Conservation (phyloP, 176 grass and related monocot species). For the Pharus latifolius region DNA sequence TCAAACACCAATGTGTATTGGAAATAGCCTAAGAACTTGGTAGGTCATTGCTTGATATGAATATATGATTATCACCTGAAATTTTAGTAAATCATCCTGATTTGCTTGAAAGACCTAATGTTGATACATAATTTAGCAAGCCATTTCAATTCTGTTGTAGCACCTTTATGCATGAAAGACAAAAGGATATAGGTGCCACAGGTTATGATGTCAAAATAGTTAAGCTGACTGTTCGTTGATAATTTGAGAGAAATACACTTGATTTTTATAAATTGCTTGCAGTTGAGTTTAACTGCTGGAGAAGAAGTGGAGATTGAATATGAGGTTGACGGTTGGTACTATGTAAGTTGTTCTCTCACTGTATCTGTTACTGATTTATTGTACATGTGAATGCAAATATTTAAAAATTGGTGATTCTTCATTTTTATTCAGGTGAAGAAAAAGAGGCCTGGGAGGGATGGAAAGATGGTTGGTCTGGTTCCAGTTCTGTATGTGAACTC, state of each 20-base stretch:
- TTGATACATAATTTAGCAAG: not conserved
- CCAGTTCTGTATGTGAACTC: conserved; percentile 94
- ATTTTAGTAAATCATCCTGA: not conserved
- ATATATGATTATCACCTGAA: not conserved
- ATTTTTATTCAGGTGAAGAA: conserved; percentile 82
- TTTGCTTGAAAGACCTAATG: not conserved
- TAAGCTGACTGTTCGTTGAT: not conserved
- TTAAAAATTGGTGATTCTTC: not conserved
- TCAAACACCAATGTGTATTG: no score
- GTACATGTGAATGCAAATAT: not conserved
- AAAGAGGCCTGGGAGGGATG: conserved; percentile 96
- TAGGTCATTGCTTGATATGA: conserved; percentile 1
- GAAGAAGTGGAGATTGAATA: conserved; percentile 98
- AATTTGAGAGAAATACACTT: not conserved
- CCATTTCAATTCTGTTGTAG: not conserved
- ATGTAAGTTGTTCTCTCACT: conserved; percentile 52
- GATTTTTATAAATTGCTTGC: conserved; percentile 28
- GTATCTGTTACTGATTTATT: not conserved
- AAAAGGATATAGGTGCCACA: not conserved
- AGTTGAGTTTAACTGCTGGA: conserved; percentile 84
- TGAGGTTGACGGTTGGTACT: conserved; percentile 98
- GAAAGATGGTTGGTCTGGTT: conserved; percentile 76
- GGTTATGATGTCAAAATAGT: not conserved
- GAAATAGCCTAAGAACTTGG: no score
- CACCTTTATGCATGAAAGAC: not conserved